Evolutionary conservation across 78 protist genomes (phyloP), one percentile per base, ranked within the genome.

Genomic region (Cyanophora paradoxa): DNA sequence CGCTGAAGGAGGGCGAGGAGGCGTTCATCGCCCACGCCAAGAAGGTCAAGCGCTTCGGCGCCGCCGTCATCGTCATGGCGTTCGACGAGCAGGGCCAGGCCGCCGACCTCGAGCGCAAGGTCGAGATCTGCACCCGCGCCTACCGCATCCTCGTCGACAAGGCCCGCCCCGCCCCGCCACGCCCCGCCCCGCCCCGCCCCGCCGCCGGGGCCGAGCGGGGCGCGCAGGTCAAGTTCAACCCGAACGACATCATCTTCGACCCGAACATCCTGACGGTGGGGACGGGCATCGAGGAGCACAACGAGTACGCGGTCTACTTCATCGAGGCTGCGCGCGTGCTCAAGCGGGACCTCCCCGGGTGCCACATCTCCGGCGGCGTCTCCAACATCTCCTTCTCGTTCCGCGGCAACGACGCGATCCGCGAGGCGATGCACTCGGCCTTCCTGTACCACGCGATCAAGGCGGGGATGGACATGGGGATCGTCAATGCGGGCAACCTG

Each of bases 51-150:
- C 88, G 86, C 39, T 95, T 66, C 69, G 99, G 93, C 44, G 91
- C 96, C 0, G 90, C 97, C 22, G 96, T 95, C 30, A 90, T 95
- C 8, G 95, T 92, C 58, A 96, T 96, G 99, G 98, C 99, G 19
- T 93, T 93, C 59, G 99, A 96, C 83, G 99, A 96, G 64, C 70
- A 81, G 26, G 99, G 99, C 44, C 99, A 94, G 86, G 99, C 99
- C 22, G 90, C 87, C 5, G 44, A 28, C 26, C 81, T 6, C 31
- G 90, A 86, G 6, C 73, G 74, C 46, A 96, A 96, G 82, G 33
- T 72, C 36, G 66, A 77, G 22, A 94, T 95, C 50, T 95, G 98
- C 84, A 39, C 78, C 74, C 90, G 99, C 44, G 87, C 97, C 7
- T 93, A 93, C 90, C 52, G 85, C 57, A 40, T 96, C 26, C 79